Percentiles rank a stretch among this genome's conserved stretches.
Conservation (phyloP, 768 basidiomycete genomes). For the Leucocoprinus leucothites region DNA sequence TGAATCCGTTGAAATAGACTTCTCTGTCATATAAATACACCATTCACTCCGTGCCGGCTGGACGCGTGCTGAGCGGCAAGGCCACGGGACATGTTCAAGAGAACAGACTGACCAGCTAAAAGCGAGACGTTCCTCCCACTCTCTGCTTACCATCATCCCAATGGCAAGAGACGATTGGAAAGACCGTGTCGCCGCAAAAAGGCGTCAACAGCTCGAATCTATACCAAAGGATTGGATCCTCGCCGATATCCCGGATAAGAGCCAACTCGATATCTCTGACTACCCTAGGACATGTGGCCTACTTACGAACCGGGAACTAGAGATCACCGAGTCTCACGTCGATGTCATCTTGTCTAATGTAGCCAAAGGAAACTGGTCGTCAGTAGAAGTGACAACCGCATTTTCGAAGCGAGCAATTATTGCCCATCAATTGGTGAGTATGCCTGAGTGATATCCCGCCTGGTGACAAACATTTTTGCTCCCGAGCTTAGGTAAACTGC, state of each 20-base stretch:
- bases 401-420: constrained; percentile 77
- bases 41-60: no score
- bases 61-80: no score
- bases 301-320: constrained; percentile 48
- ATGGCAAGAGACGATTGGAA: constrained; percentile 38
- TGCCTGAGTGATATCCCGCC: no score
- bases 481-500: constrained; percentile 59
- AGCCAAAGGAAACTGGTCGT: constrained; percentile 51
- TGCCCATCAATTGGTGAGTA: constrained; percentile 71
- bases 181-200: constrained; percentile 52
- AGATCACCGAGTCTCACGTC: constrained; percentile 39
- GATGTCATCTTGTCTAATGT: constrained; percentile 50
- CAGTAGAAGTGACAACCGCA: constrained; percentile 67
- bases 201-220: constrained; percentile 44
- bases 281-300: constrained; percentile 57
- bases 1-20: no score
- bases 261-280: constrained; percentile 47
- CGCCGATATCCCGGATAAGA: constrained; percentile 37
- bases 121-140: not conserved
- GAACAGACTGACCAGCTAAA: no score
- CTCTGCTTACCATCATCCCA: constrained; percentile 17
- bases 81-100: no score
- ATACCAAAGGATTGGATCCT: constrained; percentile 70
- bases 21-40: no score
- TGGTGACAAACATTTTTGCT: not conserved